phyloP scores from a whole-genome alignment of 83 land plant genomes.

The Picea engelmannii region DNA sequence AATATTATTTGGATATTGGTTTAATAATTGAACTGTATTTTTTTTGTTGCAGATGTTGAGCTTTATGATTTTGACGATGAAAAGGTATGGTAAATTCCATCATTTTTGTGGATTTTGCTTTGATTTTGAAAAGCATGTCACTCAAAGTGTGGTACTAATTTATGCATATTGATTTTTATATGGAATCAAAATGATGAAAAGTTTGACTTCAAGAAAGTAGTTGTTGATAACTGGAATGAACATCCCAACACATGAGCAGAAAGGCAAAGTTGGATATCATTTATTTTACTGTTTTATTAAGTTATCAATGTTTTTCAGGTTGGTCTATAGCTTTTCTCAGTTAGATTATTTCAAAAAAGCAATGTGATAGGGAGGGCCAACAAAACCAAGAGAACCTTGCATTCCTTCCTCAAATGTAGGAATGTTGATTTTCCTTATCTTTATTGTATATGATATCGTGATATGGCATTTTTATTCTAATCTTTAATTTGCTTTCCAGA shows the following conservation, averaged over 20 bases:
- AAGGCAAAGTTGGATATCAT: slow-evolving; percentile 14
- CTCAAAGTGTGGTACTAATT: background rate
- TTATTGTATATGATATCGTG: background rate
- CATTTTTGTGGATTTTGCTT: background rate
- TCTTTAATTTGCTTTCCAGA: slow-evolving; percentile 27
- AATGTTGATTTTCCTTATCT: background rate
- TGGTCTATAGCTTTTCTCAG: slow-evolving; percentile 74
- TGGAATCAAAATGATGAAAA: slow-evolving; percentile 69
- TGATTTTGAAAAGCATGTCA: background rate
- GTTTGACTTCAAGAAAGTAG: slow-evolving; percentile 92
- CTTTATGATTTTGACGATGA: slow-evolving; percentile 96
- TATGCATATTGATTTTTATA: slow-evolving; percentile 9
- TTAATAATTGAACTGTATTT: slow-evolving; percentile 7
- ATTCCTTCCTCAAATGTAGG: slow-evolving; percentile 98
- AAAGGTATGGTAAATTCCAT: slow-evolving; percentile 45
- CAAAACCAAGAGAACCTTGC: slow-evolving; percentile 96
- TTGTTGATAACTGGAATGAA: slow-evolving; percentile 96
- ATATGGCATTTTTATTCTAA: background rate
- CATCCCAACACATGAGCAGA: slow-evolving; percentile 94
- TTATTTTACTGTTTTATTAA: background rate
- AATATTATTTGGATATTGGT: background rate
- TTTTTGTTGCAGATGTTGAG: slow-evolving; percentile 69
- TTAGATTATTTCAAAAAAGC: slow-evolving; percentile 99
- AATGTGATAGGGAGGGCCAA: slow-evolving; percentile 88
- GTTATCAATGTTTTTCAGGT: slow-evolving; percentile 2